Conservation (phyloP, 179 eudicot genomes). For the Vitellaria paradoxa region DNA sequence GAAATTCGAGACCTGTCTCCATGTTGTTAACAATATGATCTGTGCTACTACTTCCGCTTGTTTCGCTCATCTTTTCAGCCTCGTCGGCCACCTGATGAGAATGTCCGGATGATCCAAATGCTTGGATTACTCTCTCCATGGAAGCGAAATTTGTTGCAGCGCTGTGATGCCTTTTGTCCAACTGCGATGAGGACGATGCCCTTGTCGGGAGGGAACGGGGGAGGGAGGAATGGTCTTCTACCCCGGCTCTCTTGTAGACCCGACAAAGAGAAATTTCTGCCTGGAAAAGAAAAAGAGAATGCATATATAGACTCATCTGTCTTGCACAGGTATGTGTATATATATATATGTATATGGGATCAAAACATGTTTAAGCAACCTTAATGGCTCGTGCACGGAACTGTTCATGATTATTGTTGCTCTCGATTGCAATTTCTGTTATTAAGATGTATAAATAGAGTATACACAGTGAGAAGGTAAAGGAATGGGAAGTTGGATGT, state of each 20-base stretch:
- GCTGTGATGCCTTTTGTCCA: slow-evolving; percentile 17
- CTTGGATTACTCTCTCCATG: slow-evolving; percentile 12
- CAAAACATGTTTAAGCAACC: not conserved
- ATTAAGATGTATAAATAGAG: slow-evolving; percentile 9
- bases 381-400: not conserved
- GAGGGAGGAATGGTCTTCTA: slow-evolving; percentile 70
- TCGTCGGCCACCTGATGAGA: slow-evolving; percentile 20
- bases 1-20: slow-evolving; percentile 50
- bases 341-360: too few species aligned
- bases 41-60: slow-evolving; percentile 54
- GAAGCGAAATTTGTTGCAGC: not conserved
- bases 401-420: slow-evolving; percentile 34
- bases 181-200: slow-evolving; percentile 39
- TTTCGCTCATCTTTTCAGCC: slow-evolving; percentile 33
- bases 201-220: slow-evolving; percentile 45
- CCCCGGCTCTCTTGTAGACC: slow-evolving; percentile 85
- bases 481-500: too few species aligned
- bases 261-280: slow-evolving; percentile 87
- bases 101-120: not conserved
- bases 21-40: slow-evolving; percentile 24
- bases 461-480: too few species aligned
- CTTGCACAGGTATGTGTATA: too few species aligned
- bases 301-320: not conserved
- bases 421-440: slow-evolving; percentile 30
- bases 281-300: slow-evolving; percentile 28